Evolutionary conservation across 805 yeast genomes (phyloP).

Genomic region (Teunomyces kruisii): DNA sequence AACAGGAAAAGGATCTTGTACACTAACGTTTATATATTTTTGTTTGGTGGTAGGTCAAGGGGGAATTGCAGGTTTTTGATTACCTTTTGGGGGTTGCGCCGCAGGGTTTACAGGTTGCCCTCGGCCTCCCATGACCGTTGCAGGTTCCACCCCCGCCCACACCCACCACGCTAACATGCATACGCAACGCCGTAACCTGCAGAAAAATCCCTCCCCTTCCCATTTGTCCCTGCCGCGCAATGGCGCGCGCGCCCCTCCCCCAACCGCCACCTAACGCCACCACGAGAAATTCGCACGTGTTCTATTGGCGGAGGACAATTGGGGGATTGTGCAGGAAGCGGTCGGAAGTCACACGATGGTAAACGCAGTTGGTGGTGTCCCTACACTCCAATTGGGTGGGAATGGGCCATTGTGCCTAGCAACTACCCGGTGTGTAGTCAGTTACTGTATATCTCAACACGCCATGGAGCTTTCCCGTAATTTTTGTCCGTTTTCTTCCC

Average conservation of each 20-base stretch:
- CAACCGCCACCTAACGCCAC: too few relatives aligned
- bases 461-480: too few relatives aligned
- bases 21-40: background rate
- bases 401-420: too few relatives aligned
- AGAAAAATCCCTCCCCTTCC: too few relatives aligned
- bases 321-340: background rate
- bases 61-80: background rate
- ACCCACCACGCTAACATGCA: background rate
- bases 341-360: conserved; percentile 1
- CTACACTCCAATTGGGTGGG: too few relatives aligned
- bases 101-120: background rate
- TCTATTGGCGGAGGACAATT: background rate
- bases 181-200: background rate
- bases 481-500: too few relatives aligned
- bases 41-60: background rate
- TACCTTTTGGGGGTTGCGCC: background rate
- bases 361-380: too few relatives aligned
- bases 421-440: too few relatives aligned
- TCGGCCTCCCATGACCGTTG: too few relatives aligned
- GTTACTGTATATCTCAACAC: too few relatives aligned
- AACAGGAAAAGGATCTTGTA: conserved; percentile 4
- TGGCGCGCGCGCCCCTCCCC: too few relatives aligned
- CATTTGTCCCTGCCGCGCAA: background rate
- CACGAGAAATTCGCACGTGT: background rate
- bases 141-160: too few relatives aligned